These are phyloP conservation scores for Dacryopinax primogenitus DNA, from an alignment of 768 basidiomycete species.

Conservation along the genomic window DNA sequence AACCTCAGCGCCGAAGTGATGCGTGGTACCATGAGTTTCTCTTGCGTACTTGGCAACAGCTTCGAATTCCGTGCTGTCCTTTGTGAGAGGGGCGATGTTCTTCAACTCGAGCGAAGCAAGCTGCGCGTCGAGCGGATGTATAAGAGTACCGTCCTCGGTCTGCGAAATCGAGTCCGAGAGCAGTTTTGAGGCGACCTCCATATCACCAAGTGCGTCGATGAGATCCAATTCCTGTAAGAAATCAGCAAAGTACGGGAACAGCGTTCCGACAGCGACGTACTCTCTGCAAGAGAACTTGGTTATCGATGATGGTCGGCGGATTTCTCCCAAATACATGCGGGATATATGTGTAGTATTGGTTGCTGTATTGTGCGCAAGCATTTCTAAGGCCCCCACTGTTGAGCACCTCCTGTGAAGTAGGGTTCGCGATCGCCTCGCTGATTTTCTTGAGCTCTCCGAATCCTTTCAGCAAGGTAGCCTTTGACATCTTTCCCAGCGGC, in stretches of 20 bases:
- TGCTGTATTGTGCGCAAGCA: constrained; percentile 39
- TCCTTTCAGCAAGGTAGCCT: constrained; percentile 45
- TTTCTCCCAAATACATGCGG: constrained; percentile 48
- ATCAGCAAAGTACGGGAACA: neutral
- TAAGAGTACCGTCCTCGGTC: constrained; percentile 36
- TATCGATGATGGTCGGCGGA: constrained; percentile 36
- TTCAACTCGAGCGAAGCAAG: constrained; percentile 41
- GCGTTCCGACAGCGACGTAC: constrained; percentile 19
- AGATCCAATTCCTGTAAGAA: constrained; percentile 41
- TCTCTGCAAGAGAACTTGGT: constrained; percentile 31
- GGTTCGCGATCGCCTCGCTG: constrained; percentile 41
- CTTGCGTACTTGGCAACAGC: constrained; percentile 37
- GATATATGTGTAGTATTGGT: constrained; percentile 49
- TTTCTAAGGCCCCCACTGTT: constrained; percentile 28
- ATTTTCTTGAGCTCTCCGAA: constrained; percentile 46
- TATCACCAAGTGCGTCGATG: constrained; percentile 51
- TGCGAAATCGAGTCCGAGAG: constrained; percentile 31
- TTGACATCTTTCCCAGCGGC: constrained; percentile 52
- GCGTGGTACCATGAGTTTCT: constrained; percentile 47
- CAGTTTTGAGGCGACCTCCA: constrained; percentile 51
- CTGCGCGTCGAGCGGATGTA: constrained; percentile 46
- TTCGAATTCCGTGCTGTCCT: constrained; percentile 35
- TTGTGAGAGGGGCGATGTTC: constrained; percentile 38
- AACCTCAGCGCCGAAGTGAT: constrained; percentile 36
- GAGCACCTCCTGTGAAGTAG: constrained; percentile 31